phyloP scores from a whole-genome alignment of 2,329 filamentous ascomycete species.

The Penicillium sumatraense region DNA sequence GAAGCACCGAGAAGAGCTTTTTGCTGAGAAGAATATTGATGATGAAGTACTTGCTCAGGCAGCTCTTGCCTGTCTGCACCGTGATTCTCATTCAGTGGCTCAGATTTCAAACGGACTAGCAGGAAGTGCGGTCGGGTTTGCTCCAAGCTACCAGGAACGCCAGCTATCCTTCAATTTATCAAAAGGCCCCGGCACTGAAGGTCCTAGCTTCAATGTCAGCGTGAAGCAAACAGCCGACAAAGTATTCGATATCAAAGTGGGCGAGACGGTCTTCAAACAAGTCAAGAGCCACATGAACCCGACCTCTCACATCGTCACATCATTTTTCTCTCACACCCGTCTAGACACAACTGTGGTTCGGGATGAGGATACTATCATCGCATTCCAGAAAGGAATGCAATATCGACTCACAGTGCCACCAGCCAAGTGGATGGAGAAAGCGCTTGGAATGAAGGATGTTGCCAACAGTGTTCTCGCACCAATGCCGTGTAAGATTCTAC shows the following conservation, averaged over 20 bases:
- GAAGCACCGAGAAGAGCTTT: slow-evolving; percentile 81
- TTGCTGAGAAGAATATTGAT: slow-evolving; percentile 63
- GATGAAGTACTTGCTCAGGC: slow-evolving; percentile 85
- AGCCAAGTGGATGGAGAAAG: slow-evolving; percentile 85
- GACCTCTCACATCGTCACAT: slow-evolving; percentile 60
- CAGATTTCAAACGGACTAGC: slow-evolving; percentile 32
- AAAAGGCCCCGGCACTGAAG: slow-evolving; percentile 47
- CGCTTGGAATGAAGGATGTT: slow-evolving; percentile 78
- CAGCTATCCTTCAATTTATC: slow-evolving; percentile 61
- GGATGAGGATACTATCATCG: slow-evolving; percentile 59
- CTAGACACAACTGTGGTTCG: slow-evolving; percentile 77
- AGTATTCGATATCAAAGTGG: slow-evolving; percentile 56
- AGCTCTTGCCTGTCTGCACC: slow-evolving; percentile 72
- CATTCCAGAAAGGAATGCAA: slow-evolving; percentile 73
- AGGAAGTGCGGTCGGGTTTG: slow-evolving; percentile 59
- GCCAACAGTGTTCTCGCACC: slow-evolving; percentile 85
- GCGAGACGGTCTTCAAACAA: slow-evolving; percentile 42
- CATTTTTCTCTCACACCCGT: slow-evolving; percentile 81
- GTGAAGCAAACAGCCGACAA: slow-evolving; percentile 56
- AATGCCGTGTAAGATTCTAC: slow-evolving; percentile 96
- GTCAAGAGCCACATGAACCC: slow-evolving; percentile 55
- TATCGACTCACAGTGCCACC: slow-evolving; percentile 59
- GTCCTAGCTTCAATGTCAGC: slow-evolving; percentile 49
- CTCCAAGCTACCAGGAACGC: slow-evolving; percentile 65
- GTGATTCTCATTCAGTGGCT: slow-evolving; percentile 43